These are phyloP conservation scores for Leccinum subfulvum DNA, from an alignment of 1,284 basidiomycete genomes.

Conservation along the genomic window DNA sequence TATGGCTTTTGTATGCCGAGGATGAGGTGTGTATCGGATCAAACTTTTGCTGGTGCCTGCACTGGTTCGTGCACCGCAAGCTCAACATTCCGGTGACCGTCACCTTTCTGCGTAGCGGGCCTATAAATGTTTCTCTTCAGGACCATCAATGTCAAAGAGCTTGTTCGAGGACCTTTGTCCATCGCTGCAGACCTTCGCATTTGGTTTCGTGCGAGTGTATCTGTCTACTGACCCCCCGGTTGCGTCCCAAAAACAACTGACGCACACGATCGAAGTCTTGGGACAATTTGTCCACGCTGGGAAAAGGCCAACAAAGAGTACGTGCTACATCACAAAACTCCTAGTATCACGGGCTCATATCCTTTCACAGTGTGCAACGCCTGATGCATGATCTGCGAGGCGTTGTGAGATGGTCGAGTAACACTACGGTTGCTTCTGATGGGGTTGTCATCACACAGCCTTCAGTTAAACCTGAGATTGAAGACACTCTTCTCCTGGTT, in stretches of 20 bases:
- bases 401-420: constrained; percentile 43
- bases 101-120: constrained; percentile 36
- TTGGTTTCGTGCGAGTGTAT: constrained; percentile 85
- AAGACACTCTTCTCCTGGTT: constrained; percentile 76
- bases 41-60: too few species aligned
- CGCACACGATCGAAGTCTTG: constrained; percentile 81
- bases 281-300: constrained; percentile 69
- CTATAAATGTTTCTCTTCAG: constrained; percentile 80
- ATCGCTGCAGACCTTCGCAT: constrained; percentile 79
- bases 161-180: constrained; percentile 79
- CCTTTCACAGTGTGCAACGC: constrained; percentile 44
- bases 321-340: constrained; percentile 31
- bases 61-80: too few species aligned
- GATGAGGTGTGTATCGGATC: too few species aligned
- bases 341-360: constrained; percentile 11
- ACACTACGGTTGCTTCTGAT: constrained; percentile 36
- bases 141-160: constrained; percentile 92
- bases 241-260: constrained; percentile 79
- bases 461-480: constrained; percentile 64
- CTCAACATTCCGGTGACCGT: too few species aligned
- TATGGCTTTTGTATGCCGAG: too few species aligned
- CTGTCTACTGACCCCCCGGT: constrained; percentile 76
- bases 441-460: constrained; percentile 42
- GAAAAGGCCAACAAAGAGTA: constrained; percentile 77
- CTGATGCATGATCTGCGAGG: constrained; percentile 76